Evolutionary conservation across 2,329 filamentous ascomycete genomes (phyloP), one percentile per base, ranked within the genome.

Genomic region (Fusarium sp.): DNA sequence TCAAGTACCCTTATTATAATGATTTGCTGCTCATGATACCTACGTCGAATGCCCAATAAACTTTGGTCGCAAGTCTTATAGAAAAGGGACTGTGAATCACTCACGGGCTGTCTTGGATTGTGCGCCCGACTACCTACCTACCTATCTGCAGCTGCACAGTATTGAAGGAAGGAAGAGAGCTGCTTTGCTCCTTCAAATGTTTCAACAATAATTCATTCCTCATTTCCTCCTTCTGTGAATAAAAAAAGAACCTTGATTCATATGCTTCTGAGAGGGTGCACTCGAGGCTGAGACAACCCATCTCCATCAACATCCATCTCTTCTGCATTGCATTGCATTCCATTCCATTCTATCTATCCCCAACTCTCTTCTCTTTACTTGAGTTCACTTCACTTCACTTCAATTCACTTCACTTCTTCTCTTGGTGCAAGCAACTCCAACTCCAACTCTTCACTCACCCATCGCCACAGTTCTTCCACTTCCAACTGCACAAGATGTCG

Each of bases 181-280:
- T 66, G 41, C 52, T 41, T 38, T 60, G 38, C 49, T 60, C 49
- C 41, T 39, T 36, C 15, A 36, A 42, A 54, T 72, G 62, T 67
- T 63, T 45, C 63, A 48, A 44, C 42, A n/a, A 33, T 41, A 36
- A 69, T 63, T 56, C 66, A 69, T 69, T 63, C 66, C 33, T 41
- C 28, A 31, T 33, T 39, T 63, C 39, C 39, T 66, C 66, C 44
- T 54, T 49, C n/a, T 63, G 49, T 72, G 54, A 67, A 57, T 18
- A 70, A 61, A 66, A 60, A 61, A 70, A 62, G 68, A 71, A 71
- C 31, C 41, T 54, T 55, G 60, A 56, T 55, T 72, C 44, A 52
- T 35, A 11, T 35, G 42, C 47, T 38, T 39, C 44, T 44, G 51
- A 26, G 31, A 24, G 31, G 31, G 55, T 38, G 36, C 26, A 39